A percentile compares a stretch with the other conserved stretches of the same genome.
phyloP scores from a whole-genome alignment of 306 rosid genomes.

The Quercus glauca region DNA sequence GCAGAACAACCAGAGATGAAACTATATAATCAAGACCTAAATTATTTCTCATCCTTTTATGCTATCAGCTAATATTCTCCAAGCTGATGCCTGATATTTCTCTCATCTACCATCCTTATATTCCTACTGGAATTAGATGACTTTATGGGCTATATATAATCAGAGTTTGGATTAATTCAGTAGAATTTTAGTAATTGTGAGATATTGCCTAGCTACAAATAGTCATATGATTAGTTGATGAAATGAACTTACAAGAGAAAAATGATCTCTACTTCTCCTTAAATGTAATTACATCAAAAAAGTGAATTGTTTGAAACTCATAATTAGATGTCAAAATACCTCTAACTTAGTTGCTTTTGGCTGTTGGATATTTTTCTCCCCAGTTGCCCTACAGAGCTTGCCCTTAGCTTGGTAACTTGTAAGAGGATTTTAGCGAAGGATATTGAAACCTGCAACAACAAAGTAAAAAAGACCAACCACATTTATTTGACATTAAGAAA shows the following conservation, averaged over 20 bases:
- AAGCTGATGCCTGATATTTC: too few species aligned
- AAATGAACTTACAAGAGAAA: conserved; percentile 2
- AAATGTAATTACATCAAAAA: conserved; percentile 83
- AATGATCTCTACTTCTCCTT: conserved; percentile 65
- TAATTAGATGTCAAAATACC: conserved; percentile 54
- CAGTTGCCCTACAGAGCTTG: conserved; percentile 74
- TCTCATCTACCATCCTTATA: too few species aligned
- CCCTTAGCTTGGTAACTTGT: conserved; percentile 90
- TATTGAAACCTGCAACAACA: conserved; percentile 64
- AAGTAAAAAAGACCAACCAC: conserved; percentile 1
- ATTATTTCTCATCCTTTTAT: too few species aligned
- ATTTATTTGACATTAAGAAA: conserved; percentile 15
- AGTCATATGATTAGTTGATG: too few species aligned
- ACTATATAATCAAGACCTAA: too few species aligned
- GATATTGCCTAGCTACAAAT: too few species aligned
- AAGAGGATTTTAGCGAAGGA: conserved; percentile 89
- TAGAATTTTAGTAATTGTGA: too few species aligned
- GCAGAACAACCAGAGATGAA: too few species aligned
- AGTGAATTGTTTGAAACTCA: conserved; percentile 93
- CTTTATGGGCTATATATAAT: too few species aligned
- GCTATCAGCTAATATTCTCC: too few species aligned
- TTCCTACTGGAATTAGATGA: too few species aligned
- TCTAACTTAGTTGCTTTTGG: conserved; percentile 74
- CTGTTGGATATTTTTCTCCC: conserved; percentile 75
- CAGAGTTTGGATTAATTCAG: too few species aligned